phyloP scores from a whole-genome alignment of 352 stramenopile genomes.

The Globisporangium okanoganense region DNA sequence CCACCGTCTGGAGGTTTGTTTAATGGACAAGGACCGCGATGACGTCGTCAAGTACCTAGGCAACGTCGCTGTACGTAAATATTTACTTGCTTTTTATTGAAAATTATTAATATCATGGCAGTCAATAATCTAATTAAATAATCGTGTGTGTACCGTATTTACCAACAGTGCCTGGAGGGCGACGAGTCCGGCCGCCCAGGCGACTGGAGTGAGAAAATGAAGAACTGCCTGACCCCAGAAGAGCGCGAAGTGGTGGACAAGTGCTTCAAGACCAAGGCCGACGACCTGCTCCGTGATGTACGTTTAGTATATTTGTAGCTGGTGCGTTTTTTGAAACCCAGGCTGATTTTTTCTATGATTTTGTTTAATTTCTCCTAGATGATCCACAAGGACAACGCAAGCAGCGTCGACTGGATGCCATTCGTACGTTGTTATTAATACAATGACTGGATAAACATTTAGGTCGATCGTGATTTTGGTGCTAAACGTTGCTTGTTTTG shows the following conservation, averaged over 20 bases:
- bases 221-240: slow-evolving; percentile 64
- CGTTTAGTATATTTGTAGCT: background rate
- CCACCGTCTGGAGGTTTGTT: slow-evolving; percentile 65
- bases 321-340: background rate
- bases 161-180: slow-evolving; percentile 65
- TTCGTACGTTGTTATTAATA: slow-evolving; percentile 49
- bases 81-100: background rate
- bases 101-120: background rate
- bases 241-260: slow-evolving; percentile 49
- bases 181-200: slow-evolving; percentile 63
- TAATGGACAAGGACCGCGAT: slow-evolving; percentile 67
- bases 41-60: slow-evolving; percentile 76
- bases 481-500: background rate
- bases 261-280: slow-evolving; percentile 59
- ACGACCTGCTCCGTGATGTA: slow-evolving; percentile 49
- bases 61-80: slow-evolving; percentile 61
- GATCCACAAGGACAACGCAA: slow-evolving; percentile 48
- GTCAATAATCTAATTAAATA: background rate
- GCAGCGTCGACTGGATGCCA: slow-evolving; percentile 65
- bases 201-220: slow-evolving; percentile 68
- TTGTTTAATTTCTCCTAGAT: slow-evolving; percentile 26
- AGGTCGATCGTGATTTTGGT: background rate
- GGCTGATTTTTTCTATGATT: background rate
- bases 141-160: background rate
- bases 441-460: background rate